A percentile compares a stretch with the other conserved stretches of the same genome.
These are phyloP conservation scores for Phylloporus sp. DNA, from an alignment of 768 basidiomycete genomes.

Conservation along the genomic window DNA sequence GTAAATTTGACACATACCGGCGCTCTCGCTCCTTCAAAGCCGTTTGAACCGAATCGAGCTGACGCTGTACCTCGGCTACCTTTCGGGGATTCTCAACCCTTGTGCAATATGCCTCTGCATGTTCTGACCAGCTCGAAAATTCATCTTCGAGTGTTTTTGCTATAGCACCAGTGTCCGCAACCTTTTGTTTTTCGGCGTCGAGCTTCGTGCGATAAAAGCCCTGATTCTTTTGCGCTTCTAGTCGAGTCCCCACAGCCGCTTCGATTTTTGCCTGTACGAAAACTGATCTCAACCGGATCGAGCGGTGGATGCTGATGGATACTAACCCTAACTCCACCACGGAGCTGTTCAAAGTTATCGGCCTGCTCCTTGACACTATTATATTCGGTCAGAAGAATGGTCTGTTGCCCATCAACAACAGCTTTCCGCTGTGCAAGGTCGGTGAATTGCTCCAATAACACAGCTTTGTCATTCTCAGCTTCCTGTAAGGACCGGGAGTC, in stretches of 20 bases:
- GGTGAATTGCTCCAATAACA: constrained; percentile 45
- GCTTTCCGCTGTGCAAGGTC: constrained; percentile 43
- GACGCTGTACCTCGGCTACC: constrained; percentile 51
- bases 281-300: neutral
- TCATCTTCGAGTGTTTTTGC: constrained; percentile 56
- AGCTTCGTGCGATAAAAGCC: constrained; percentile 52
- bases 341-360: constrained; percentile 45
- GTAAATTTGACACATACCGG: constrained; percentile 36
- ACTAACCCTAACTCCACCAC: constrained; percentile 44
- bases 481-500: constrained; percentile 41
- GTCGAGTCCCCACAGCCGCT: constrained; percentile 44
- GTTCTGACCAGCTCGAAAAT: constrained; percentile 61
- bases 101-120: constrained; percentile 60
- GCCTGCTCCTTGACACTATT: constrained; percentile 48
- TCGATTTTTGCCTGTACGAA: constrained; percentile 46
- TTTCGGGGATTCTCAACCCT: constrained; percentile 56
- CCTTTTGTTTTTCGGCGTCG: constrained; percentile 42
- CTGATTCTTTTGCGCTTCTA: constrained; percentile 47
- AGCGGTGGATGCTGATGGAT: neutral
- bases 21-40: constrained; percentile 67
- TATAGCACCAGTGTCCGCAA: constrained; percentile 42
- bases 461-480: constrained; percentile 48
- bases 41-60: constrained; percentile 58
- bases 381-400: constrained; percentile 38
- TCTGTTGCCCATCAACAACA: constrained; percentile 45